A percentile compares a stretch with the other conserved stretches of the same genome.
These are phyloP conservation scores for Dactylis glomerata DNA, from an alignment of 176 grass and related monocot genomes.

Conservation along the genomic window DNA sequence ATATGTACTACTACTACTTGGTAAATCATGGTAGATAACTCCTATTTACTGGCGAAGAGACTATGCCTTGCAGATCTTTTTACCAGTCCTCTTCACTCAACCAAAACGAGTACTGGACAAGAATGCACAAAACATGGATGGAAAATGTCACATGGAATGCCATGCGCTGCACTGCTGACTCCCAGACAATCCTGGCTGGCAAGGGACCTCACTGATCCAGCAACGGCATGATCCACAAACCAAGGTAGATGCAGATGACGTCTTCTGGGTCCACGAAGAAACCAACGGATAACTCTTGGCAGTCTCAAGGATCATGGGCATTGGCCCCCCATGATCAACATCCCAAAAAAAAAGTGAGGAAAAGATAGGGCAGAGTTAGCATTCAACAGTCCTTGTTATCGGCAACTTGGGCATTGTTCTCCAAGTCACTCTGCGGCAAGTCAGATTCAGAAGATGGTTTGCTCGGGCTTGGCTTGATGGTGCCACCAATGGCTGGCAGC, in stretches of 20 bases:
- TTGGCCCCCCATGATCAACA: slow-evolving; percentile 34
- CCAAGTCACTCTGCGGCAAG: slow-evolving; percentile 26
- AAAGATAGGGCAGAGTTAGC: slow-evolving; percentile 23
- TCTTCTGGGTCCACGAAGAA: slow-evolving; percentile 14
- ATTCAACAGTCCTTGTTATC: slow-evolving; percentile 49
- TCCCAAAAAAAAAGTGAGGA: not conserved
- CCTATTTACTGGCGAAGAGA: slow-evolving; percentile 37
- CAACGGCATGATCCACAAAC: not conserved
- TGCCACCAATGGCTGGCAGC: slow-evolving; percentile 36
- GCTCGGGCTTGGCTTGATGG: slow-evolving; percentile 37
- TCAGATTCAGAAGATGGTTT: slow-evolving; percentile 34
- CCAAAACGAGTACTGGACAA: slow-evolving; percentile 13
- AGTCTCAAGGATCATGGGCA: slow-evolving; percentile 37
- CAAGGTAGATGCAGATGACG: slow-evolving; percentile 23
- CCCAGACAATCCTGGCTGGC: slow-evolving; percentile 25
- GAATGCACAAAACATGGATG: not conserved
- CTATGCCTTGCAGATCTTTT: not conserved
- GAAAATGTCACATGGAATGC: slow-evolving; percentile 9
- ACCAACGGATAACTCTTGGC: slow-evolving; percentile 36
- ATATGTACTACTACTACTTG: not conserved
- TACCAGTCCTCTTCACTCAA: not conserved
- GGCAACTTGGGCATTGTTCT: slow-evolving; percentile 7
- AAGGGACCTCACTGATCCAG: slow-evolving; percentile 19
- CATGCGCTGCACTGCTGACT: not conserved
- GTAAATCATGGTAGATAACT: slow-evolving; percentile 15